Conservation (phyloP, 192 early-diverging fungal species). For the Neocallimastix lanati region DNA sequence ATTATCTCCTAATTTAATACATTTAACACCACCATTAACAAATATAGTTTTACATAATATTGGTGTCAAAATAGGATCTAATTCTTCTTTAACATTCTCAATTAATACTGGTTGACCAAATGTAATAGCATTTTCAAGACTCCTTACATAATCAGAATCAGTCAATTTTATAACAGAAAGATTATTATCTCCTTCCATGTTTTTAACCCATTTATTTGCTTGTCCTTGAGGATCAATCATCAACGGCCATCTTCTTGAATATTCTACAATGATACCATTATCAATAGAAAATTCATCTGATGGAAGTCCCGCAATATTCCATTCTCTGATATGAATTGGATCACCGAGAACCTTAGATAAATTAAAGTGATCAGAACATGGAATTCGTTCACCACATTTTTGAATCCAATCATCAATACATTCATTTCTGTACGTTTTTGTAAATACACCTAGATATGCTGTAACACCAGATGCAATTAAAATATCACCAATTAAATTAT, state of each 20-base stretch:
- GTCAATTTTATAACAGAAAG: slow-evolving; percentile 39
- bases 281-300: slow-evolving; percentile 39
- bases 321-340: slow-evolving; percentile 34
- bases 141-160: slow-evolving; percentile 28
- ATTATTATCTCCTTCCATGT: slow-evolving; percentile 47
- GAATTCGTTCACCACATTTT: slow-evolving; percentile 15
- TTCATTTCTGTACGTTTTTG: slow-evolving; percentile 28
- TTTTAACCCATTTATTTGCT: slow-evolving; percentile 49
- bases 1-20: slow-evolving; percentile 35
- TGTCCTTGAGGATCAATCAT: slow-evolving; percentile 45
- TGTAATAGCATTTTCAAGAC: slow-evolving; percentile 37
- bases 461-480: slow-evolving; percentile 40
- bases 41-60: slow-evolving; percentile 43
- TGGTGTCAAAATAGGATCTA: slow-evolving; percentile 40
- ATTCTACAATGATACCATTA: slow-evolving; percentile 42
- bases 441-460: slow-evolving; percentile 42
- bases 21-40: slow-evolving; percentile 34
- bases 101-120: slow-evolving; percentile 39
- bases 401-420: slow-evolving; percentile 21
- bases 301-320: slow-evolving; percentile 42
- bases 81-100: slow-evolving; percentile 48
- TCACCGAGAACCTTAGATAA: slow-evolving; percentile 39
- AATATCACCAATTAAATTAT: slow-evolving; percentile 36
- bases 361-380: slow-evolving; percentile 30
- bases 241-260: slow-evolving; percentile 38